These are phyloP conservation scores for Diaporthe citriasiana DNA, from an alignment of 2,329 filamentous ascomycete species.

Conservation along the genomic window DNA sequence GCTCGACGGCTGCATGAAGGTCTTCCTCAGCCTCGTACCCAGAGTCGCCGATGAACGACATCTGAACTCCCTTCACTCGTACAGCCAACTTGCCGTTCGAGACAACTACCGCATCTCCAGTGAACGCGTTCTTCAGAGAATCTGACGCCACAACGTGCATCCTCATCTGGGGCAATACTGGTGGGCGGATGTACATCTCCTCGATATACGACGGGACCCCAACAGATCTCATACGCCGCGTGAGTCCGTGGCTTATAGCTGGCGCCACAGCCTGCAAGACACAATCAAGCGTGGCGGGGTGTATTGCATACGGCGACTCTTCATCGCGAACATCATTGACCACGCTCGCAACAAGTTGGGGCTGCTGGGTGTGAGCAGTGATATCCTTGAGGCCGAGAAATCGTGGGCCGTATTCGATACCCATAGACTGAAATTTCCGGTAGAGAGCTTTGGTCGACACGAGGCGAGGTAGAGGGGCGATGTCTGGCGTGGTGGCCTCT, in stretches of 20 bases:
- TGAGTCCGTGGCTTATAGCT: not conserved
- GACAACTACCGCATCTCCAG: not conserved
- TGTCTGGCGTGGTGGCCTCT: not conserved
- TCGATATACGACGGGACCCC: conserved; percentile 49
- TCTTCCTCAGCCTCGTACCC: not conserved
- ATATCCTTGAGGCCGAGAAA: conserved; percentile 26
- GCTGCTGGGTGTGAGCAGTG: not conserved
- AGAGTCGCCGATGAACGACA: not conserved
- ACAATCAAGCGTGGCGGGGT: conserved; percentile 26
- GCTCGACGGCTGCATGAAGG: conserved; percentile 19
- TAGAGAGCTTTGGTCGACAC: not conserved
- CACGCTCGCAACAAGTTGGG: conserved; percentile 2
- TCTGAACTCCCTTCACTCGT: not conserved
- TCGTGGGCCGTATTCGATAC: conserved; percentile 36
- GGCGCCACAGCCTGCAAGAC: not conserved
- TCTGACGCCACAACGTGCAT: not conserved
- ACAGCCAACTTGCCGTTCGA: not conserved
- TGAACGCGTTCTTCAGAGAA: not conserved
- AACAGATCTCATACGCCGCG: conserved; percentile 37
- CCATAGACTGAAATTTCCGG: conserved; percentile 12
- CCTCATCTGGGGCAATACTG: not conserved
- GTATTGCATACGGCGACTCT: conserved; percentile 15
- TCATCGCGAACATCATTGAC: not conserved
- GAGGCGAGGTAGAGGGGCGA: not conserved
- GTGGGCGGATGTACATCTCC: conserved; percentile 41